Base-by-base conservation (phyloP, 75 land plant species). In the Chamaecyparis obtusa region DNA sequence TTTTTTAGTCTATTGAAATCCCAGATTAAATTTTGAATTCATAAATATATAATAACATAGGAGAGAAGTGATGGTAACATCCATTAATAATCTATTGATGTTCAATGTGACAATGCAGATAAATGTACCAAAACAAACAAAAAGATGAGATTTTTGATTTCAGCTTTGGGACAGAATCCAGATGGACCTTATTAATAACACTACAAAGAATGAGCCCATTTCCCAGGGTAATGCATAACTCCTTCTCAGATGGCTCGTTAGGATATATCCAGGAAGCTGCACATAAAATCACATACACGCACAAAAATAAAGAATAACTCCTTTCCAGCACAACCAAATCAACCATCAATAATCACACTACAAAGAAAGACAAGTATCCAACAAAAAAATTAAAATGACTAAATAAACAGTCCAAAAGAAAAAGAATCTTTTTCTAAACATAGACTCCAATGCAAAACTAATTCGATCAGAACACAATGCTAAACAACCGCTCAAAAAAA, bases 81-180 rank as follows among this genome's bases (percentile, higher is more conserved):
- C 3, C 36, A 78, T 9, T 33, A 24, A 24, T 24, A 19, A 10
- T 27, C 55, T 27, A 84, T n/a, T 27, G 17, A 9, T 80, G 33
- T 83, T 41, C 32, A 43, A 36, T 37, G 37, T 35, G 33, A 37
- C 21, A 36, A 36, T 1, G 39, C 13, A 17, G 16, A 35, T 76
- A 0, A 76, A 7, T 2, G 14, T 37, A 33, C 36, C 36, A 76
- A 76, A 76, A 35, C 36, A 76, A 76, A 76, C 1, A 21, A 9
- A 77, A 77, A 77, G 21, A 86, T 35, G 41, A 10, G 43, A 46
- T 39, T 43, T 33, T 69, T 86, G 64, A 69, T 80, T 85, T 33
- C 11, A 94, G 96, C 96, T 96, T 96, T 32, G 93, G 91, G 44
- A 97, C 93, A 32, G 95, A 92, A 16, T 97, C 99, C 74, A 96